phyloP scores from a whole-genome alignment of 257 asterid genomes.

The Solanum chmielewskii region DNA sequence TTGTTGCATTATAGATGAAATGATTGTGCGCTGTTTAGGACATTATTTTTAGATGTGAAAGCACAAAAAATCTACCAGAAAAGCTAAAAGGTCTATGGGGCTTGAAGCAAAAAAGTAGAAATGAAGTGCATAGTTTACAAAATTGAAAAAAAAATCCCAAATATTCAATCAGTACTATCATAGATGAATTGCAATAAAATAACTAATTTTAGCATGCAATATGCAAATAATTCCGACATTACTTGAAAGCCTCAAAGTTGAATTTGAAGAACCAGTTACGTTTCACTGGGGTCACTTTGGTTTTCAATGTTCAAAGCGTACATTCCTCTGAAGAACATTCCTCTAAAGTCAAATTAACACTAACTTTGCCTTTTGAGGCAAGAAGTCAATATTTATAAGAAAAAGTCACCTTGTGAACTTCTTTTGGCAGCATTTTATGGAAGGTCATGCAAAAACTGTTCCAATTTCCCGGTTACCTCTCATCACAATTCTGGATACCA shows the following conservation, averaged over 20 bases:
- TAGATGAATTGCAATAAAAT: neutral
- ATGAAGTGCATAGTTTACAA: neutral
- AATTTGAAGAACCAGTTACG: neutral
- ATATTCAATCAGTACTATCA: neutral
- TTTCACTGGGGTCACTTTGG: neutral
- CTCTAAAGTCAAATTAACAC: neutral
- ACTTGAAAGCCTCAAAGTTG: neutral
- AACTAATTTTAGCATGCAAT: neutral
- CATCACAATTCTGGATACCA: slow-evolving; percentile 63
- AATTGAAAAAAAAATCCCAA: neutral
- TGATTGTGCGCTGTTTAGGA: neutral
- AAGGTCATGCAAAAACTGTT: slow-evolving; percentile 95
- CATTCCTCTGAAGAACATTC: neutral
- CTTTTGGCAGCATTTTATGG: slow-evolving; percentile 89
- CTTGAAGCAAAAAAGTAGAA: neutral
- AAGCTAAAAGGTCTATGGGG: neutral
- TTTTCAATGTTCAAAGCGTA: neutral
- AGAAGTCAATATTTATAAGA: neutral
- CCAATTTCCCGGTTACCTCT: slow-evolving; percentile 96
- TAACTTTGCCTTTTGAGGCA: neutral
- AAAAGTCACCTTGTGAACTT: neutral
- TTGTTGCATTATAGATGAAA: neutral
- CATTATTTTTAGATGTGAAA: neutral
- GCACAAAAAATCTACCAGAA: neutral
- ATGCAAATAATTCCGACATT: neutral